Base-by-base conservation (phyloP, 352 stramenopile species). In the Globisporangium radiosum region DNA sequence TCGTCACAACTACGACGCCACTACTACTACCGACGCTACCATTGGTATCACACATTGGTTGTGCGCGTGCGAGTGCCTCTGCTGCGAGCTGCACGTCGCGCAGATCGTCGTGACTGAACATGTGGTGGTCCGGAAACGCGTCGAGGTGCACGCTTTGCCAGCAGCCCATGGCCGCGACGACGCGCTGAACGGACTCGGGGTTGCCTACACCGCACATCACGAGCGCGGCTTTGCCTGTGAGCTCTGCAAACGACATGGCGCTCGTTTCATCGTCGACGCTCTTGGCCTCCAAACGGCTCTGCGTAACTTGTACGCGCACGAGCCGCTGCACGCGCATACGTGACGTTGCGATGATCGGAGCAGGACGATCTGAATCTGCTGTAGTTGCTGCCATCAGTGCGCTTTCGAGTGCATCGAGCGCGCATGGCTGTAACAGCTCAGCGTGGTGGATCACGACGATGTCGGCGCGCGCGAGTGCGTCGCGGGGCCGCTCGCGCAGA, bases 151-250 rank as follows among this genome's bases (percentile, higher is more conserved):
- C 63, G 8, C 48, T 8, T 17, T 39, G 37, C 68, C 71, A 80
- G 39, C 59, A 63, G 17, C 40, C 62, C 59, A 78, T 63, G 2
- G 56, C 59, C 5, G 67, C 49, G n/a, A 90, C 68, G 11, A 83
- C 73, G 13, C 69, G 56, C 11, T 63, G 54, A 3, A 90, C 79
- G 2, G 80, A 90, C 50, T 77, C 66, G 0, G 80, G 77, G 52
- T 87, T 88, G n/a, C 80, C 80, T 17, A 90, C 79, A 4, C 80
- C 80, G 48, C 80, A 88, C 37, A 85, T 59, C 4, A 87, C 62
- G 10, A 88, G 40, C 17, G 66, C 71, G 19, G 61, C 62, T 52
- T 64, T 60, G 47, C 54, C 63, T 19, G 65, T 8, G 44, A 75
- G 64, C 15, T 62, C 44, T 6, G 52, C 38, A 17, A 17, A 49